Evolutionary conservation across 1,139 yeast genomes (phyloP).

Genomic region (Pichia kudriavzevii): DNA sequence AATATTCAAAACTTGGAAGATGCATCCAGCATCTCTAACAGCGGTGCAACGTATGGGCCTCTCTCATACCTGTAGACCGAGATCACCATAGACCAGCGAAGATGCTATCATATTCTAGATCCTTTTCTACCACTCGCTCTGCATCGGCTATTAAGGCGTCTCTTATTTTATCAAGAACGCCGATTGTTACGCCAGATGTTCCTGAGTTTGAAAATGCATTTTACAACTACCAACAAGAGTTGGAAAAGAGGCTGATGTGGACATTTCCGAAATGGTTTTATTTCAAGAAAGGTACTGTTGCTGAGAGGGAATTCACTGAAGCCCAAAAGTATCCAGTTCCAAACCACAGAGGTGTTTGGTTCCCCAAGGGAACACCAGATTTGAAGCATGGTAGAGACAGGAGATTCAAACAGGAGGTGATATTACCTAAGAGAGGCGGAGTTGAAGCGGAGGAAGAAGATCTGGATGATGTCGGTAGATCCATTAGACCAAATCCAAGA

Average conservation of each 20-base stretch:
- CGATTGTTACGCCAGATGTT: slow-evolving; percentile 73
- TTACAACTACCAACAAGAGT: slow-evolving; percentile 75
- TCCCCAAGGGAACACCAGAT: slow-evolving; percentile 79
- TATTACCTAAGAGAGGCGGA: slow-evolving; percentile 55
- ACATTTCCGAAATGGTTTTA: slow-evolving; percentile 93
- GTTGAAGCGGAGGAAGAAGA: slow-evolving; percentile 36
- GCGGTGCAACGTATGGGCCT: too few species aligned
- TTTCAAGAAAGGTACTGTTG: slow-evolving; percentile 81
- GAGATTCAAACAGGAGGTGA: slow-evolving; percentile 67
- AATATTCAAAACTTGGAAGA: too few species aligned
- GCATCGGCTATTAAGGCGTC: slow-evolving; percentile 30
- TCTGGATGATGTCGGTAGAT: slow-evolving; percentile 55
- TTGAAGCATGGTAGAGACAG: slow-evolving; percentile 84
- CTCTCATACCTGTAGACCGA: too few species aligned
- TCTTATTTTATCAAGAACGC: slow-evolving; percentile 68
- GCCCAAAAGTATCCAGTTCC: slow-evolving; percentile 72
- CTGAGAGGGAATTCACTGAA: slow-evolving; percentile 73
- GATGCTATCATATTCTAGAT: too few species aligned
- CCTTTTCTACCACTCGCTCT: slow-evolving; percentile 2
- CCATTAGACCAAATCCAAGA: slow-evolving; percentile 65
- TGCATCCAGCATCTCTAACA: too few species aligned
- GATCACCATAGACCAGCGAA: too few species aligned
- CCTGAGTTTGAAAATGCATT: slow-evolving; percentile 68
- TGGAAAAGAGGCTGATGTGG: slow-evolving; percentile 92
- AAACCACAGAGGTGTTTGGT: slow-evolving; percentile 68